Evolutionary conservation across 1,284 basidiomycete genomes (phyloP).

Genomic region (Schizophyllum amplum): DNA sequence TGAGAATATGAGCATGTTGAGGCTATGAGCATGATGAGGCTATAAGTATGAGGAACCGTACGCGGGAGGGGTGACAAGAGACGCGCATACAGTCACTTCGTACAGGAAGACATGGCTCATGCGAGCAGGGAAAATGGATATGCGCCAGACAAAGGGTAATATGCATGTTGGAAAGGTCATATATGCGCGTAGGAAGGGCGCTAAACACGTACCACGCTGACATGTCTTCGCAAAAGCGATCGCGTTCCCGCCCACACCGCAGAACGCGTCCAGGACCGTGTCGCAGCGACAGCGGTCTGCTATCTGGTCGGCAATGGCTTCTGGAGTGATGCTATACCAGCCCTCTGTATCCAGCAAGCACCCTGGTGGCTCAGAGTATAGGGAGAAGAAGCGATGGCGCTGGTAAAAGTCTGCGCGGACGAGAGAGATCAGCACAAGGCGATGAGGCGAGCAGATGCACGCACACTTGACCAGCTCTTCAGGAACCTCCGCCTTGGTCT

Average conservation of each 20-base stretch:
- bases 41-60: no score
- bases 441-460: slow-evolving; percentile 20
- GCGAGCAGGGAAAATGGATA: not conserved
- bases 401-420: slow-evolving; percentile 76
- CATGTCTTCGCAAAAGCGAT: slow-evolving; percentile 97
- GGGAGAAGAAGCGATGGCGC: slow-evolving; percentile 72
- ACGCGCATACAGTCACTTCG: no score
- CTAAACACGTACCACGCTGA: slow-evolving; percentile 59
- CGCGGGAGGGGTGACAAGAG: no score
- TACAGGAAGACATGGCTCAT: not conserved
- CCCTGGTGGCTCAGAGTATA: slow-evolving; percentile 61
- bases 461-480: slow-evolving; percentile 74
- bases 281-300: slow-evolving; percentile 86
- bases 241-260: slow-evolving; percentile 95
- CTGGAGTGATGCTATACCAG: slow-evolving; percentile 97
- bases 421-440: not conserved
- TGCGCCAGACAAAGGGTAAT: not conserved
- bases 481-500: slow-evolving; percentile 55
- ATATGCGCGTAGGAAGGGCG: not conserved
- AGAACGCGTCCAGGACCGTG: slow-evolving; percentile 88
- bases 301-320: slow-evolving; percentile 85
- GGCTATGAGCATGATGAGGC: not conserved
- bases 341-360: slow-evolving; percentile 82
- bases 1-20: not conserved
- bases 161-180: not conserved